Evolutionary conservation across 805 yeast genomes (phyloP).

Genomic region (Groenewaldozyma salmanticensis): DNA sequence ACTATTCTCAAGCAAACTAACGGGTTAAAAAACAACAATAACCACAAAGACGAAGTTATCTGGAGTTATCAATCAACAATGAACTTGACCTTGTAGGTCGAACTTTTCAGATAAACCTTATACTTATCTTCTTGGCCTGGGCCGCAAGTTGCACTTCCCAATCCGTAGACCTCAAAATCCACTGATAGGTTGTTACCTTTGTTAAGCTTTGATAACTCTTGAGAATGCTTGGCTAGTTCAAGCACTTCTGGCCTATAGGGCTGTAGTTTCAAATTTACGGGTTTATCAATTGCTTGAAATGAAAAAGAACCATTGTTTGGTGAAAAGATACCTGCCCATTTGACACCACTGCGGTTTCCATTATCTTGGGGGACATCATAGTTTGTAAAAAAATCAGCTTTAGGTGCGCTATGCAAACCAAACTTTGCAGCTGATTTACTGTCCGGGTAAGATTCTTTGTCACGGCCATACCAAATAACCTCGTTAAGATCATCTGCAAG

Average conservation of each 20-base stretch:
- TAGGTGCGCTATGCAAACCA: conserved; percentile 19
- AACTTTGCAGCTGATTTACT: conserved; percentile 22
- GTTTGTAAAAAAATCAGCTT: conserved; percentile 16
- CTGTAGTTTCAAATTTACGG: conserved; percentile 12
- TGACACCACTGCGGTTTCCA: conserved; percentile 28
- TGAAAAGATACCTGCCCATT: conserved; percentile 18
- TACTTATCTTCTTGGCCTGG: conserved; percentile 19
- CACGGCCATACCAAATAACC: conserved; percentile 29
- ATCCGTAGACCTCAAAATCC: conserved; percentile 21
- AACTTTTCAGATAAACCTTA: neutral
- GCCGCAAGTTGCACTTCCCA: conserved; percentile 25
- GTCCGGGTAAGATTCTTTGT: conserved; percentile 30
- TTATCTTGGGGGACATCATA: conserved; percentile 32
- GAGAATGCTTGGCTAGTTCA: conserved; percentile 20
- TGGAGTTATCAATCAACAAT: neutral
- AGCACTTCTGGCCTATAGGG: conserved; percentile 13
- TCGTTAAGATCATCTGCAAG: conserved; percentile 16
- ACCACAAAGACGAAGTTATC: no score
- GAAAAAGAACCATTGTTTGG: neutral
- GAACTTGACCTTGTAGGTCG: conserved; percentile 2
- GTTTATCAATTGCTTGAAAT: neutral
- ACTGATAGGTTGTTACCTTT: conserved; percentile 16
- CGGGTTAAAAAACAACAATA: no score
- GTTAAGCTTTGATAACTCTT: conserved; percentile 14
- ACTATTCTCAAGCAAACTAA: no score